phyloP scores from a whole-genome alignment of 2,329 filamentous ascomycete genomes.

The Xylaria sp. region DNA sequence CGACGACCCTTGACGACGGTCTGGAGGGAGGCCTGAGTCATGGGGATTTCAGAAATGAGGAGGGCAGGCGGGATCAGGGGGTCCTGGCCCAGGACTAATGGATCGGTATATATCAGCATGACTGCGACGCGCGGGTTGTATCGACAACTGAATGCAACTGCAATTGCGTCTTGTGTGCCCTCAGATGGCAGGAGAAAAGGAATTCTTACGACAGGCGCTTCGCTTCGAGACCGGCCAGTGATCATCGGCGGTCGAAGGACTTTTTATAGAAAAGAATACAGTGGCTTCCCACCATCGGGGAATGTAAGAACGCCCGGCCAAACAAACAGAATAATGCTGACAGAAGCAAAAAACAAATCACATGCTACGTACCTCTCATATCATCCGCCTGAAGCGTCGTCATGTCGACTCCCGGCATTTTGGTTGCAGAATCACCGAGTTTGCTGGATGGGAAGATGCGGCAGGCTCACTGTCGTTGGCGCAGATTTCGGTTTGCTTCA shows the following conservation, averaged over 20 bases:
- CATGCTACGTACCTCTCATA: constrained; percentile 35
- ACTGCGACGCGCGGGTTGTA: neutral
- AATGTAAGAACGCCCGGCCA: neutral
- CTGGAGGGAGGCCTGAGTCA: constrained; percentile 54
- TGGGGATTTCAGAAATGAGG: constrained; percentile 79
- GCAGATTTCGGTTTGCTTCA: neutral
- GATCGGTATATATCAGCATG: constrained; percentile 30
- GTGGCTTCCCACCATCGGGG: neutral
- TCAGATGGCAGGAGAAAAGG: neutral
- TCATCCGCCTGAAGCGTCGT: constrained; percentile 34
- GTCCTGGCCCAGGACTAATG: constrained; percentile 83
- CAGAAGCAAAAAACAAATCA: neutral
- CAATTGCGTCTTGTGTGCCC: neutral
- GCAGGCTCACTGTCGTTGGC: neutral
- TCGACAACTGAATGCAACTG: neutral
- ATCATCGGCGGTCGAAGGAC: neutral
- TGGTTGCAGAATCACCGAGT: constrained; percentile 17
- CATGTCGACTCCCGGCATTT: constrained; percentile 35
- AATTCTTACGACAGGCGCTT: neutral
- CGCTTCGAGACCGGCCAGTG: neutral
- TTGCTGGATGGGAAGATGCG: neutral
- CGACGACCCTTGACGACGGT: constrained; percentile 68
- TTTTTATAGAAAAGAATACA: neutral
- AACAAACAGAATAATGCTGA: neutral
- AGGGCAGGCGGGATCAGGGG: constrained; percentile 85